Evolutionary conservation across 2,329 filamentous ascomycete species (phyloP), one percentile per base, ranked within the genome.

Genomic region (Lachnellula cervina): DNA sequence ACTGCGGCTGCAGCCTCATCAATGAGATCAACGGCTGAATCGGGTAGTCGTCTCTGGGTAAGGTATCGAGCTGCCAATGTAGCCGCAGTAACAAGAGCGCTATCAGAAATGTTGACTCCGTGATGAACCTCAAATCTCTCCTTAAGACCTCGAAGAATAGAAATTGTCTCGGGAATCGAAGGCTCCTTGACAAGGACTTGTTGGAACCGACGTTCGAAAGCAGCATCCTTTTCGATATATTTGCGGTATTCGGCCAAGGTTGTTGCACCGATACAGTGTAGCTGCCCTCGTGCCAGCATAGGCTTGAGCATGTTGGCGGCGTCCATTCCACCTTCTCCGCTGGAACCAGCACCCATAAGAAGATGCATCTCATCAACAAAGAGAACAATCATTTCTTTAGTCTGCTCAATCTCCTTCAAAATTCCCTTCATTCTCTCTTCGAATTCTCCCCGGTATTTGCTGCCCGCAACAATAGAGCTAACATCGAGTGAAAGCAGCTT

Each of bases 381-480:
- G 60, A 99, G 85, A 51, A 99, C 88, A 69, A 99, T 97, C 79
- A 92, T 96, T 56, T 97, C 93, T 71, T 94, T 95, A 51, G 91
- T 90, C 55, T 96, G 87, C 64, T 92, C 83, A 57, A 99, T 96
- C 76, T 99, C 94, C 73, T 97, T 99, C 66, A 99, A 74, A 5
- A 99, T 94, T 54, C 93, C 92, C 81, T 99, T 99, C 92, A 99
- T 97, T 65, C 94, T 85, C 79, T 99, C 94, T 72, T 99, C 94
- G 58, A 99, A 99, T 72, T 99, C 94, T 76, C 94, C 94, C 49
- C 94, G 87, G 77, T 95, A 99, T 76, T 99, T 99, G 82, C 91
- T 97, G 64, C 94, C 94, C 56, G 94, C 94, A 61, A 99, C 93
- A 55, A 99, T 79, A 23, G 93, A 89, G 66, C 94, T 94, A 48